Conservation (phyloP, 768 basidiomycete genomes). For the Phylloporus arenicola region DNA sequence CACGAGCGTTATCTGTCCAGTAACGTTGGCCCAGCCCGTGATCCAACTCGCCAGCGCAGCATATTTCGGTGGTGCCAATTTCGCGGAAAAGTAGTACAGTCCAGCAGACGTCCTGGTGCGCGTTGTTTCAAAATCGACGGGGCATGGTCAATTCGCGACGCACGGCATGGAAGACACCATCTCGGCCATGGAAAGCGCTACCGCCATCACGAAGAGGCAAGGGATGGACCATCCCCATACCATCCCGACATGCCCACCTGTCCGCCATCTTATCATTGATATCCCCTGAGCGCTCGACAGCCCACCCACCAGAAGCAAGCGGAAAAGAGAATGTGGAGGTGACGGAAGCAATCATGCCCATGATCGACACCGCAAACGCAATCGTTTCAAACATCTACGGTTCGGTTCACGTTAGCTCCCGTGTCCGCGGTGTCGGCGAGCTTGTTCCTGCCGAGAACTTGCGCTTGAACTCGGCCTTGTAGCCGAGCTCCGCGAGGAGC, state of each 20-base stretch:
- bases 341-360: conserved; percentile 69
- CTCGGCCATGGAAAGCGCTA: conserved; percentile 71
- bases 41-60: conserved; percentile 57
- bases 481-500: conserved; percentile 60
- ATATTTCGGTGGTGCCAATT: conserved; percentile 58
- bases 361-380: conserved; percentile 63
- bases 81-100: conserved; percentile 74
- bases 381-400: conserved; percentile 50
- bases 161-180: conserved; percentile 73
- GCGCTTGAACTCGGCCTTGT: conserved; percentile 67
- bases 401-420: background rate
- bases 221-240: conserved; percentile 77
- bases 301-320: conserved; percentile 48
- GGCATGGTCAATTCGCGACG: conserved; percentile 21
- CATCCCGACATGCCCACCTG: conserved; percentile 74
- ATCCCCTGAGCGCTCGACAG: background rate
- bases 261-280: background rate
- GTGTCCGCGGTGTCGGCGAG: background rate
- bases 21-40: conserved; percentile 67
- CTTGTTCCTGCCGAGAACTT: conserved; percentile 60
- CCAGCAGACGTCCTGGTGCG: conserved; percentile 64
- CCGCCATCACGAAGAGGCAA: conserved; percentile 57
- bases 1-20: conserved; percentile 64
- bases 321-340: conserved; percentile 63
- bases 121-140: background rate